Evolutionary conservation across 1,139 yeast species (phyloP).

Genomic region (Taphrina communis): DNA sequence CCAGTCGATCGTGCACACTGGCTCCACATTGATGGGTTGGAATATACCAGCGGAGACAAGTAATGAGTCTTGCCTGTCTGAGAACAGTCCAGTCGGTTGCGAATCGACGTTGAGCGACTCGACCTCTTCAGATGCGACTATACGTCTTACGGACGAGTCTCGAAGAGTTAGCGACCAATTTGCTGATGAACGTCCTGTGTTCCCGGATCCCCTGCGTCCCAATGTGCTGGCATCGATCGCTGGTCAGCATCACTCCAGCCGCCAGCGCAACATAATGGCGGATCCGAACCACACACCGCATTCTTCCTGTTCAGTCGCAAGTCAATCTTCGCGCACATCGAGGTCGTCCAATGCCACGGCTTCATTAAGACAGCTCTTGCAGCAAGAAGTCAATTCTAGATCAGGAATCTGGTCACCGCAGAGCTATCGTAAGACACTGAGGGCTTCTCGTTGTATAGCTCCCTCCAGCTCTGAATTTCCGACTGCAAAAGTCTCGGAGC

Average conservation of each 20-base stretch:
- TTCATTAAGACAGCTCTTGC: slow-evolving; percentile 1
- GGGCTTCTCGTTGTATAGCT: no score
- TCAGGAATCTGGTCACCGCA: not conserved
- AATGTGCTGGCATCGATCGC: not conserved
- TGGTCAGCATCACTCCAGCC: not conserved
- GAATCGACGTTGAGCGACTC: not conserved
- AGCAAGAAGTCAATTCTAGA: not conserved
- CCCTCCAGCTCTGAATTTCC: not conserved
- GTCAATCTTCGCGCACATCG: not conserved
- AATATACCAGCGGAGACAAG: not conserved
- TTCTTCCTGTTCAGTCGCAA: not conserved
- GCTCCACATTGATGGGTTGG: not conserved
- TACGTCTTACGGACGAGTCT: not conserved
- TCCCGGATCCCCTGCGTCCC: not conserved
- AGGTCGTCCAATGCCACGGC: not conserved
- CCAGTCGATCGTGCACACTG: not conserved
- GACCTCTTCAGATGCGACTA: slow-evolving; percentile 5
- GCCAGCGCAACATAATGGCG: not conserved
- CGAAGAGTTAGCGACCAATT: not conserved
- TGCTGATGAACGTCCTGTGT: not conserved
- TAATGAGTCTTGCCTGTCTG: not conserved
- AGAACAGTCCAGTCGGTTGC: not conserved
- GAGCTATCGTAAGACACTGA: no score
- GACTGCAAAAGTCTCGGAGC: no score
- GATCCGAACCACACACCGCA: not conserved